Evolutionary conservation across 2,329 filamentous ascomycete genomes (phyloP).

Genomic region (Sporothrix humicola): DNA sequence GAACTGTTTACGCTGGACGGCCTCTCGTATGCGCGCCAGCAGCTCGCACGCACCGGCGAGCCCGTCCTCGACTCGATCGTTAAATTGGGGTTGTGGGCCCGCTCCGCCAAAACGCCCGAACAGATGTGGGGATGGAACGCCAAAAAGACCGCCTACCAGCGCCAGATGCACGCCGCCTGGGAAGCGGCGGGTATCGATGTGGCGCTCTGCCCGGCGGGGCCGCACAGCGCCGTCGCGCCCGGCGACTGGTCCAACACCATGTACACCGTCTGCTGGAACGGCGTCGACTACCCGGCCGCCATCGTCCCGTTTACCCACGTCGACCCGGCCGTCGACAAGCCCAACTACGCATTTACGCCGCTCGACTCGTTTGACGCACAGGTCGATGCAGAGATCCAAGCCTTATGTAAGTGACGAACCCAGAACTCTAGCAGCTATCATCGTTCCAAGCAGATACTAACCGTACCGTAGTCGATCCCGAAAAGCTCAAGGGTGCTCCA

Average conservation of each 20-base stretch:
- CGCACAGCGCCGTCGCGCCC: constrained; percentile 35
- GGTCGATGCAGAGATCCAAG: not conserved
- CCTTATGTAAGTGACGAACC: not conserved
- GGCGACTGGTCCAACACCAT: not conserved
- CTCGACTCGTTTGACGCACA: not conserved
- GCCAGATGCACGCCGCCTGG: not conserved
- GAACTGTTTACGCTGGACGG: not conserved
- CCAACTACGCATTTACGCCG: not conserved
- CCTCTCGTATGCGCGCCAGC: not conserved
- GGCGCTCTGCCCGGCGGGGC: not conserved
- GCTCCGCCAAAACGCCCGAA: not conserved
- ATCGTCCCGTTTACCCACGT: not conserved
- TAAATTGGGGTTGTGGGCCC: not conserved
- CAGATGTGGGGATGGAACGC: not conserved
- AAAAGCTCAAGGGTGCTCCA: not conserved
- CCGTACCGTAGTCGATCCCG: not conserved
- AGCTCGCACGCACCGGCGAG: not conserved
- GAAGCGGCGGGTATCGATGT: not conserved
- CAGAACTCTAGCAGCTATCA: too few relatives aligned
- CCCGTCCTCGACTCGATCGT: not conserved
- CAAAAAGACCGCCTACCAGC: not conserved
- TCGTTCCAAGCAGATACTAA: not conserved
- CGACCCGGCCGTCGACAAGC: not conserved
- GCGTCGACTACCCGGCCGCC: not conserved
- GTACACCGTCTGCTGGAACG: not conserved